These are phyloP conservation scores for Quercus bicolor DNA, from an alignment of 306 rosid species.

Conservation along the genomic window DNA sequence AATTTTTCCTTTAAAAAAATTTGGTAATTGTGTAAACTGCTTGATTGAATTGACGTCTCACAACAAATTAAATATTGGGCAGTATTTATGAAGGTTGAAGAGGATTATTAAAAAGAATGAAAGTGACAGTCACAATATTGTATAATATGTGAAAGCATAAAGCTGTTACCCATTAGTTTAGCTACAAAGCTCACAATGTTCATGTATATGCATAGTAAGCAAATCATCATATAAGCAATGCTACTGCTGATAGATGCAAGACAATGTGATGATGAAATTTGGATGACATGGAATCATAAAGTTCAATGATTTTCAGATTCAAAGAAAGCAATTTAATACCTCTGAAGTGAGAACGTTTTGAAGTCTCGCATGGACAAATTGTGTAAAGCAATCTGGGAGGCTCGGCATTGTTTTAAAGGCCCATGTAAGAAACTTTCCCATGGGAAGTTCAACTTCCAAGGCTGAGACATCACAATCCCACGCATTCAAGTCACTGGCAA, in stretches of 20 bases:
- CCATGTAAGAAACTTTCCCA: slow-evolving; percentile 73
- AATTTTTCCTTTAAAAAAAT: background rate
- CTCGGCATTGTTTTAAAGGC: slow-evolving; percentile 57
- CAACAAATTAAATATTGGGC: background rate
- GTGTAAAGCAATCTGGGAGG: slow-evolving; percentile 63
- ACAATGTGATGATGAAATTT: slow-evolving; percentile 7
- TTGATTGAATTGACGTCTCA: background rate
- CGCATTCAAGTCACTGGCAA: slow-evolving; percentile 37
- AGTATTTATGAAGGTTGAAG: background rate
- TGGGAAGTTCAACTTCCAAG: slow-evolving; percentile 60
- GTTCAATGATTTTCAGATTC: background rate
- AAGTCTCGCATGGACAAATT: slow-evolving; percentile 58
- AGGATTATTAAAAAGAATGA: background rate
- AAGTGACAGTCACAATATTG: background rate
- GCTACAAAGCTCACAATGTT: background rate
- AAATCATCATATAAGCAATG: background rate
- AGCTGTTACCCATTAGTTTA: background rate
- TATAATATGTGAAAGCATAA: background rate
- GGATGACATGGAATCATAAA: slow-evolving; percentile 3
- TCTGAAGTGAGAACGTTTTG: slow-evolving; percentile 29
- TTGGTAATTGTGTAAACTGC: background rate
- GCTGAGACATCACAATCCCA: slow-evolving; percentile 56
- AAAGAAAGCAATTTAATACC: slow-evolving; percentile 40
- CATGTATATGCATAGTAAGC: background rate
- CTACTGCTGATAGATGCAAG: background rate